Base-by-base conservation (phyloP, 768 basidiomycete genomes). In the Mycena metata region DNA sequence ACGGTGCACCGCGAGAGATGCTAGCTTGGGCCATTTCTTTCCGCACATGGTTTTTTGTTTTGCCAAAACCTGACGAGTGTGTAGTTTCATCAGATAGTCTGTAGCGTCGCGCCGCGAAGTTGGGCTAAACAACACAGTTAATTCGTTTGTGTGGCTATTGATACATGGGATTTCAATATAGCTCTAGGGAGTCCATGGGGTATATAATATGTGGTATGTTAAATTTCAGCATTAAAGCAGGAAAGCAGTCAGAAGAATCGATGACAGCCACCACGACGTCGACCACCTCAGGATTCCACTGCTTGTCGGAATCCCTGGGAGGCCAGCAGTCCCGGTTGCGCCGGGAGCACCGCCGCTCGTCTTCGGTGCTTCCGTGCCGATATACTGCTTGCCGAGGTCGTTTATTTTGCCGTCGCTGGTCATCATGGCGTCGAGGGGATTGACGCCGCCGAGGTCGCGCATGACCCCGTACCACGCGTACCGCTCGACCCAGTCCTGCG, bases 401-500 rank as follows among this genome's bases (percentile, higher is more conserved):
- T 76, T 86, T 36, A 88, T 85, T 19, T 76, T 73, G n/a, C 86
- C 86, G 7, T 77, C 73, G 7, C 70, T 46, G 57, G 80, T 78
- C 80, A 87, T 80, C 23, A 88, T 72, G 13, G 81, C 83, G 72
- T 86, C 81, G n/a, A 87, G 86, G 72, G 75, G 73, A 70, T 88
- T 86, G 2, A 89, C 83, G 21, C 82, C 84, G 46, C 82, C 77
- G 69, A 87, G 72, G 71, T 87, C 77, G 66, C 79, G 78, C 84
- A 88, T 84, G 5, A 86, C 85, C 12, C 89, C 89, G 72, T 86
- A 90, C 88, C 87, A 90, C 11, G 86, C 79, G 73, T 89, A 90
- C 6, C 89, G 80, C 72, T 90, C 88, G 17, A 90, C 84, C 75
- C 81, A 90, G 24, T 77, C 74, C 1, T 84, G 78, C 7, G 71